These are phyloP conservation scores for Suillus decipiens DNA, from an alignment of 768 basidiomycete species.

Conservation along the genomic window DNA sequence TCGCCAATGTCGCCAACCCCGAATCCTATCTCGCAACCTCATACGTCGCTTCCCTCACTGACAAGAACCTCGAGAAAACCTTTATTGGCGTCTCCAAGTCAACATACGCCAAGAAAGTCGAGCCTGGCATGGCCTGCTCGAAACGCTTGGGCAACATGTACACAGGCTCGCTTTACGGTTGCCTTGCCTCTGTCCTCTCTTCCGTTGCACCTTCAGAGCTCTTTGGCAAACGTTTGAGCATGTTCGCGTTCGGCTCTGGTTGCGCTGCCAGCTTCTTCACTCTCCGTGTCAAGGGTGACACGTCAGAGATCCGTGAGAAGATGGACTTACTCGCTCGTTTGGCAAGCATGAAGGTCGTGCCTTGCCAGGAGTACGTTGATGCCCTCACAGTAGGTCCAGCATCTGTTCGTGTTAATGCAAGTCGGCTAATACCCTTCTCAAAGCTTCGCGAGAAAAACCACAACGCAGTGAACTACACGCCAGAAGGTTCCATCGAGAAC, in stretches of 20 bases:
- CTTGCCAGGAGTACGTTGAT: conserved; percentile 89
- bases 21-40: conserved; percentile 68
- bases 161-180: conserved; percentile 94
- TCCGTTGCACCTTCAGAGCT: conserved; percentile 70
- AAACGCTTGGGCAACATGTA: conserved; percentile 98
- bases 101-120: conserved; percentile 73
- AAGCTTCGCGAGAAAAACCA: conserved; percentile 97
- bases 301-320: conserved; percentile 75
- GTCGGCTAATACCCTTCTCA: neutral
- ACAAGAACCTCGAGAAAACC: conserved; percentile 94
- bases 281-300: conserved; percentile 85
- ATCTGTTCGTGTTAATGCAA: conserved; percentile 7
- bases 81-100: conserved; percentile 82
- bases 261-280: conserved; percentile 96
- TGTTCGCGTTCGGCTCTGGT: conserved; percentile 97
- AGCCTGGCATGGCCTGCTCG: conserved; percentile 84
- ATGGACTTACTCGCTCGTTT: conserved; percentile 80
- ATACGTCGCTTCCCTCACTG: conserved; percentile 76
- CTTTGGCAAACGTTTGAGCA: conserved; percentile 79
- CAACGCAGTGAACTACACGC: conserved; percentile 83
- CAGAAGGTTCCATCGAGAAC: conserved; percentile 85
- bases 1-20: conserved; percentile 69
- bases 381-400: conserved; percentile 61
- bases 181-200: conserved; percentile 84
- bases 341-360: conserved; percentile 84